Conservation (phyloP, 805 yeast genomes). For the Wickerhamomyces subpelliculosus region DNA sequence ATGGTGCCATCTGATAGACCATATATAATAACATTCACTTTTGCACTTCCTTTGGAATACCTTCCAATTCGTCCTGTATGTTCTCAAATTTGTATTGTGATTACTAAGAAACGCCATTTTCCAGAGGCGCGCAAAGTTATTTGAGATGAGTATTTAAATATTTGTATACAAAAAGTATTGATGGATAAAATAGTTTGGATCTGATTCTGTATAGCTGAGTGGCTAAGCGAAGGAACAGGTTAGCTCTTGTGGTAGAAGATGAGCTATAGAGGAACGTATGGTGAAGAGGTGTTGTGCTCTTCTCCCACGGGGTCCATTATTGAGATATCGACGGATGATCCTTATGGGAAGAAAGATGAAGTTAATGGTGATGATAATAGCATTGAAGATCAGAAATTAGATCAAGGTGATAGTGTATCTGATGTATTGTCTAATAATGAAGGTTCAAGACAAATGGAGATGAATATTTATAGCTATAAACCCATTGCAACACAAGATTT, state of each 20-base stretch:
- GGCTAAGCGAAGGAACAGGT: not conserved
- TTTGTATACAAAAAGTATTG: too few relatives aligned
- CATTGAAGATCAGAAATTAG: not conserved
- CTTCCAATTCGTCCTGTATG: too few relatives aligned
- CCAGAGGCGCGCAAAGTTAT: too few relatives aligned
- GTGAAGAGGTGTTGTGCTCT: constrained; percentile 2
- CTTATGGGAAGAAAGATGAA: too few relatives aligned
- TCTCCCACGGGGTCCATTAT: constrained; percentile 3
- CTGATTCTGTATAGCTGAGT: too few relatives aligned
- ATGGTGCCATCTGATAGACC: too few relatives aligned
- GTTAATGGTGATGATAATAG: not conserved
- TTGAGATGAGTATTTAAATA: too few relatives aligned
- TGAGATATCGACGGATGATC: not conserved
- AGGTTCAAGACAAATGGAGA: not conserved
- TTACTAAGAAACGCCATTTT: too few relatives aligned
- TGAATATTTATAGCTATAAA: not conserved
- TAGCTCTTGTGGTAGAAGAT: not conserved
- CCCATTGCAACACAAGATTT: not conserved
- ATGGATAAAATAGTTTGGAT: too few relatives aligned
- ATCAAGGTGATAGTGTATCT: not conserved
- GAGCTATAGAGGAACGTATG: not conserved
- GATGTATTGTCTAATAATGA: not conserved
- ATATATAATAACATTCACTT: too few relatives aligned
- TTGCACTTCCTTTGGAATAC: too few relatives aligned
- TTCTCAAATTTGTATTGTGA: too few relatives aligned